These are phyloP conservation scores for Fonsecaea multimorphosa DNA, from an alignment of 2,329 filamentous ascomycete species.

Conservation along the genomic window DNA sequence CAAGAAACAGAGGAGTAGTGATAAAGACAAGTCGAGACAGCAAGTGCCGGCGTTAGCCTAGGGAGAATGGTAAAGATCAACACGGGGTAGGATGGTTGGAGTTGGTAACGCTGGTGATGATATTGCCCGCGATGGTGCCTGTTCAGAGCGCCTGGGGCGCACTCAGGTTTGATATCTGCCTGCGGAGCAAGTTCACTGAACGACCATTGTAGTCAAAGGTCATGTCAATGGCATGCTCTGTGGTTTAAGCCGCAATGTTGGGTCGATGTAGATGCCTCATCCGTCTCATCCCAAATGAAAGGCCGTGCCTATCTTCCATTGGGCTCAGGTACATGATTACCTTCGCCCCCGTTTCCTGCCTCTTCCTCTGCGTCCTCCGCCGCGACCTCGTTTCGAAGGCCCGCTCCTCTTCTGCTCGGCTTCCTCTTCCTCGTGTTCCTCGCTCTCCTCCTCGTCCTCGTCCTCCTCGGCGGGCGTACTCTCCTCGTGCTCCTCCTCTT, in stretches of 20 bases:
- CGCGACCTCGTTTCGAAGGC: conserved; percentile 12
- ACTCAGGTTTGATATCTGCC: not conserved
- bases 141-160: not conserved
- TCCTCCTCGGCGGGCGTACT: conserved; percentile 47
- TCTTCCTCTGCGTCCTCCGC: conserved; percentile 27
- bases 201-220: not conserved
- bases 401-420: conserved; percentile 18
- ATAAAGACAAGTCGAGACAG: conserved; percentile 34
- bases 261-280: no score
- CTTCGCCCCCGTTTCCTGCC: conserved; percentile 44
- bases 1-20: conserved; percentile 62
- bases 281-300: not conserved
- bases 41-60: conserved; percentile 10
- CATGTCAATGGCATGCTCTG: not conserved
- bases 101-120: not conserved
- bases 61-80: not conserved
- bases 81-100: no score
- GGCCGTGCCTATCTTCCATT: not conserved
- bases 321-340: not conserved
- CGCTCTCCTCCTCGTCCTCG: conserved; percentile 46
- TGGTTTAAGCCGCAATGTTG: not conserved
- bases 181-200: not conserved
- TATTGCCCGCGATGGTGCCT: not conserved
- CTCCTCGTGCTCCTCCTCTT: conserved; percentile 47
- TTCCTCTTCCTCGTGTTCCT: conserved; percentile 45